These are phyloP conservation scores for Debaryomyces subglobosus DNA, from an alignment of 1,139 yeast genomes.

Conservation along the genomic window DNA sequence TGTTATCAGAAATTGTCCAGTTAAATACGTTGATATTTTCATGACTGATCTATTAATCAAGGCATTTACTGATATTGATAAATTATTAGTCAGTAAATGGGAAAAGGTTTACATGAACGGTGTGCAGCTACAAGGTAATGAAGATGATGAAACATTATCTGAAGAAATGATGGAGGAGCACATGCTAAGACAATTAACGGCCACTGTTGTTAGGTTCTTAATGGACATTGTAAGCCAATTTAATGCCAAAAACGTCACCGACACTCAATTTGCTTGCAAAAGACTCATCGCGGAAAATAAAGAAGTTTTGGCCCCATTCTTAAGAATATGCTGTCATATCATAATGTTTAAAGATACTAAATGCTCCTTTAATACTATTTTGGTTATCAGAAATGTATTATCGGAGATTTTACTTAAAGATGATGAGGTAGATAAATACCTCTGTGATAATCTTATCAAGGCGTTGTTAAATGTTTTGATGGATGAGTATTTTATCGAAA, in stretches of 20 bases:
- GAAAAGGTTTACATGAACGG: conserved; percentile 68
- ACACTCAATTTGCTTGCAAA: conserved; percentile 67
- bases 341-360: conserved; percentile 85
- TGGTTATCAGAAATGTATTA: conserved; percentile 73
- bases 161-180: conserved; percentile 99
- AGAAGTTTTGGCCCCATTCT: conserved; percentile 74
- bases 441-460: conserved; percentile 60
- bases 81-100: conserved; percentile 75
- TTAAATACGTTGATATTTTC: conserved; percentile 64
- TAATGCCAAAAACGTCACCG: conserved; percentile 48
- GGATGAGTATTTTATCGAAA: conserved; percentile 81
- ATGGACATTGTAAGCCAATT: conserved; percentile 87
- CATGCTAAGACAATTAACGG: conserved; percentile 87
- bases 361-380: conserved; percentile 87
- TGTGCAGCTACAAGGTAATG: conserved; percentile 67
- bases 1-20: conserved; percentile 87
- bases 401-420: conserved; percentile 68
- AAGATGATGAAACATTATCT: conserved; percentile 81
- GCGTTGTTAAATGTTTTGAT: conserved; percentile 57
- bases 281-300: conserved; percentile 66
- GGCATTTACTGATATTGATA: conserved; percentile 72
- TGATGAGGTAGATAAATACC: conserved; percentile 76
- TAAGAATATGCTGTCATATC: conserved; percentile 74
- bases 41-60: conserved; percentile 79
- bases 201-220: conserved; percentile 85